Evolutionary conservation across 768 basidiomycete genomes (phyloP).

Genomic region (Mycena galopus): DNA sequence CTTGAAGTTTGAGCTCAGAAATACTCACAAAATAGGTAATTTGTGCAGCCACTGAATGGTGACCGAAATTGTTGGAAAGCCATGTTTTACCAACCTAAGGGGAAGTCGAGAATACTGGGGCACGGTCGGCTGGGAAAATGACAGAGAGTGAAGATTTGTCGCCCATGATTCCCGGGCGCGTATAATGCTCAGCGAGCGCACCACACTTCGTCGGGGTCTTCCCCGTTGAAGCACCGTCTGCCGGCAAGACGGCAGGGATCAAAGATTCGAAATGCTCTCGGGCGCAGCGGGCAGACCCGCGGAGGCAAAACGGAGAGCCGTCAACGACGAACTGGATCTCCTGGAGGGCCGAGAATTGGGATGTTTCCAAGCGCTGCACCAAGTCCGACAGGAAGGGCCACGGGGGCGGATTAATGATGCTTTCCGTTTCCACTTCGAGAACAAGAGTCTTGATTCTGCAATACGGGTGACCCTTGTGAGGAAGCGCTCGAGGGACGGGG

Average conservation of each 20-base stretch:
- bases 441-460: not conserved
- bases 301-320: not conserved
- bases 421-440: not conserved
- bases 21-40: no score
- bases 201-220: slow-evolving; percentile 11
- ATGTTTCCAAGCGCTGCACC: not conserved
- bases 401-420: not conserved
- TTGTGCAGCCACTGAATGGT: no score
- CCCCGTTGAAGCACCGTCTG: not conserved
- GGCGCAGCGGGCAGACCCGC: not conserved
- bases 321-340: slow-evolving; percentile 11
- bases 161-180: no score
- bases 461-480: not conserved
- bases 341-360: not conserved
- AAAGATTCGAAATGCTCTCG: not conserved
- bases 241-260: not conserved
- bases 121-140: no score
- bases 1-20: no score
- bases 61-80: no score
- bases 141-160: no score
- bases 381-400: not conserved
- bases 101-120: no score
- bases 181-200: no score
- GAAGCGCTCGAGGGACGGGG: not conserved
- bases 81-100: no score